Conservation (phyloP, 306 rosid genomes). For the Glycine tomentella region DNA sequence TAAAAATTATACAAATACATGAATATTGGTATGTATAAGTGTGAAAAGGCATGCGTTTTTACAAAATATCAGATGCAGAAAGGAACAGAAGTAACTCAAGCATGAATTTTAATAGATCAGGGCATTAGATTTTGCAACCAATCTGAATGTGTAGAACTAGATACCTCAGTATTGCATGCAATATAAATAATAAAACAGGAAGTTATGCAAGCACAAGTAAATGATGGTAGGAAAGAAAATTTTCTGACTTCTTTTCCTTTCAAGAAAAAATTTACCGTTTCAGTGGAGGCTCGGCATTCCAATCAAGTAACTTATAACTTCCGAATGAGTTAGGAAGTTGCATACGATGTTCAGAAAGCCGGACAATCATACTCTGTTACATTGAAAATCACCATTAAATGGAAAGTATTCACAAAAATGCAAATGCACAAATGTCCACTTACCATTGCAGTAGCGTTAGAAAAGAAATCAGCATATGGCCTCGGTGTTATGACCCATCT, state of each 20-base stretch:
- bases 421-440: constrained; percentile 45
- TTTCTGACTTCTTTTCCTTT: neutral
- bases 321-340: constrained; percentile 77
- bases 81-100: constrained; percentile 8
- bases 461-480: constrained; percentile 62
- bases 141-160: constrained; percentile 23
- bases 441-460: constrained; percentile 77
- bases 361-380: constrained; percentile 72
- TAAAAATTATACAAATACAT: neutral
- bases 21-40: constrained; percentile 13
- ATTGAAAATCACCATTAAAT: constrained; percentile 43
- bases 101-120: neutral
- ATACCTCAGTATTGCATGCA: constrained; percentile 28
- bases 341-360: constrained; percentile 70
- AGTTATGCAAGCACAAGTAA: constrained; percentile 30
- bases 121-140: constrained; percentile 4
- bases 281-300: constrained; percentile 63
- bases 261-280: constrained; percentile 59
- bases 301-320: constrained; percentile 68
- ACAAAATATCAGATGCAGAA: neutral
- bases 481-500: constrained; percentile 72
- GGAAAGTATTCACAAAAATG: constrained; percentile 46
- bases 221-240: constrained; percentile 7
- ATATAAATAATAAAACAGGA: constrained; percentile 30
- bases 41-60: neutral